These are phyloP conservation scores for Stramenopiles sp. DNA, from an alignment of 352 stramenopile species.

Conservation along the genomic window DNA sequence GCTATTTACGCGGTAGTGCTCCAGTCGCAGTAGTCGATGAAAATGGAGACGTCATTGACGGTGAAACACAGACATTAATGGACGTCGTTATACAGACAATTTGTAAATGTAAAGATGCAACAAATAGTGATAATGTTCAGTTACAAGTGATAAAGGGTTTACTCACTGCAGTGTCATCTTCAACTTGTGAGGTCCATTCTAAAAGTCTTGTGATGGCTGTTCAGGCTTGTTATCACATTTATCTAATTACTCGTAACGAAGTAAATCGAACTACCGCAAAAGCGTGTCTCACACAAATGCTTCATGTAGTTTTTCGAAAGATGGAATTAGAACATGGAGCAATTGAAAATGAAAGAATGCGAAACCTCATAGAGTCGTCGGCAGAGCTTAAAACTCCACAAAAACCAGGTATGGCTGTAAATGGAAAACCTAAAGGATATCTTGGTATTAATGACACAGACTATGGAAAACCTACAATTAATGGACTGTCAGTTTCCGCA, in stretches of 20 bases:
- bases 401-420: too few species aligned
- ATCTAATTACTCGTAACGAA: constrained; percentile 44
- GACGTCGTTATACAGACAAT: constrained; percentile 30
- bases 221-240: constrained; percentile 73
- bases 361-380: not conserved
- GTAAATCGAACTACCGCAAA: constrained; percentile 87
- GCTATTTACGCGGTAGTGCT: constrained; percentile 24
- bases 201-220: constrained; percentile 67
- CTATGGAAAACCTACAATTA: too few species aligned
- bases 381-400: not conserved
- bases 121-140: constrained; percentile 42
- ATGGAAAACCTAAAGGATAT: not conserved
- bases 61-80: constrained; percentile 11
- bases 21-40: not conserved
- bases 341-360: constrained; percentile 1
- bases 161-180: constrained; percentile 45
- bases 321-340: constrained; percentile 37
- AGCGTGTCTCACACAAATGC: constrained; percentile 79
- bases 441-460: too few species aligned
- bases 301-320: constrained; percentile 66
- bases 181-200: constrained; percentile 22
- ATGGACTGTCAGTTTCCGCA: too few species aligned
- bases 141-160: constrained; percentile 58
- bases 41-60: not conserved
- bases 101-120: constrained; percentile 24